A percentile compares a stretch with the other conserved stretches of the same genome.
Evolutionary conservation across 345 rosid genomes (phyloP).

Genomic region (Psidium guajava): DNA sequence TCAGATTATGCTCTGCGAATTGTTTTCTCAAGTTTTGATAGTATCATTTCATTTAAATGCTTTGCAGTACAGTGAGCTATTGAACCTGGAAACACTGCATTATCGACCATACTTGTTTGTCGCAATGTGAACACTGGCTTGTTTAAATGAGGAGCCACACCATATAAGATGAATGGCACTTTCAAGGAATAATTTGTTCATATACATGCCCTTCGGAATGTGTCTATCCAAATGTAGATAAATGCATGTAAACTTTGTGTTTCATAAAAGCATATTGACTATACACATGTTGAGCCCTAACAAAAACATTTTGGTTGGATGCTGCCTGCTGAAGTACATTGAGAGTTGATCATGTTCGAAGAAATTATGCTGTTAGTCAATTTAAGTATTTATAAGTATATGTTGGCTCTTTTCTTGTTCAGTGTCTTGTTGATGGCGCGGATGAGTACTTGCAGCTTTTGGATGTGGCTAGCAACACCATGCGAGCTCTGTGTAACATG

Average conservation of each 20-base stretch:
- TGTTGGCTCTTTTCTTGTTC: constrained; percentile 10
- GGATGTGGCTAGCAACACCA: constrained; percentile 60
- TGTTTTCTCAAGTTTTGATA: not conserved
- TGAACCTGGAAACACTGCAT: not conserved
- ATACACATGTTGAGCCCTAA: not conserved
- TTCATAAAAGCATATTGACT: not conserved
- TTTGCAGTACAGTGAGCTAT: not conserved
- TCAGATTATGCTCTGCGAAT: too few species aligned
- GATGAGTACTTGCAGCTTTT: constrained; percentile 95
- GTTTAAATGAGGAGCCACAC: not conserved
- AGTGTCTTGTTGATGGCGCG: constrained; percentile 90
- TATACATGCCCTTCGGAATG: not conserved
- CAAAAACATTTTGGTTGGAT: not conserved
- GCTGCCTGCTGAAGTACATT: not conserved
- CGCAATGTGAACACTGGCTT: not conserved
- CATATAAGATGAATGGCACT: not conserved
- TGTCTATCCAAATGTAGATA: not conserved
- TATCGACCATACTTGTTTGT: not conserved
- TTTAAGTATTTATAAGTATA: not conserved
- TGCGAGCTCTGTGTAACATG: constrained; percentile 63
- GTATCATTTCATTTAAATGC: not conserved
- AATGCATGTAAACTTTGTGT: not conserved
- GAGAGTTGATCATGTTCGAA: not conserved
- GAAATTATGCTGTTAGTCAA: not conserved
- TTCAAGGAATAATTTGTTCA: not conserved